Conservation (phyloP, 306 rosid genomes). For the Glycine tomentella region DNA sequence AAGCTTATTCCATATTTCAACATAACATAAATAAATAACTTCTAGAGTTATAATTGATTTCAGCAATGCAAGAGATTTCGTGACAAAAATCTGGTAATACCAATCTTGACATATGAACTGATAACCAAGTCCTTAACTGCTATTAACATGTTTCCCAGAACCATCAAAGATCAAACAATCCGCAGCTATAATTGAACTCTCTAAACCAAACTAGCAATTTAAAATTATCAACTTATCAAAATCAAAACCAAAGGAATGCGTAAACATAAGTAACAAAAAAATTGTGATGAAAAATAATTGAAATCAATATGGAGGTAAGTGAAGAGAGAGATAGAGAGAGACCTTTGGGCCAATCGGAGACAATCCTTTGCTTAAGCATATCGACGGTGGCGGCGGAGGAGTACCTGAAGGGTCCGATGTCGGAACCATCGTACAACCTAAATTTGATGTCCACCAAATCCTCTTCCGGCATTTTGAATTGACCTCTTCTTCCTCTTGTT, state of each 20-base stretch:
- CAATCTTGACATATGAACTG: constrained; percentile 31
- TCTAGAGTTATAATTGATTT: constrained; percentile 1
- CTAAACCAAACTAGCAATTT: constrained; percentile 18
- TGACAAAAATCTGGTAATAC: background rate
- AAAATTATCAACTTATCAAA: background rate
- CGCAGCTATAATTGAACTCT: constrained; percentile 17
- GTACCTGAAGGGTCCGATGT: constrained; percentile 86
- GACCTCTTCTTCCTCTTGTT: constrained; percentile 22
- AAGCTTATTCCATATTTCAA: constrained; percentile 23
- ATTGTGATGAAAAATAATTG: background rate
- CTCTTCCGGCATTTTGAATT: constrained; percentile 83
- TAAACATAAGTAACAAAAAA: background rate
- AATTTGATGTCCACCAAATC: constrained; percentile 83
- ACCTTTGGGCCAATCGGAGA: constrained; percentile 97
- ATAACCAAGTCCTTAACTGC: constrained; percentile 16
- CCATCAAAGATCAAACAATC: background rate
- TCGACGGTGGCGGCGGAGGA: constrained; percentile 85
- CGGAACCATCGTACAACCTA: constrained; percentile 87
- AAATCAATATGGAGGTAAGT: background rate
- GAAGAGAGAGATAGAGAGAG: constrained; percentile 8
- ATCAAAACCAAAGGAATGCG: constrained; percentile 11
- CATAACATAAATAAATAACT: constrained; percentile 5
- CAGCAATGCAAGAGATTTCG: constrained; percentile 8
- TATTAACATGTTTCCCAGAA: background rate
- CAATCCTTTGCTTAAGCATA: constrained; percentile 87